phyloP scores from a whole-genome alignment of 805 yeast genomes.

The Zygosaccharomyces bisporus region DNA sequence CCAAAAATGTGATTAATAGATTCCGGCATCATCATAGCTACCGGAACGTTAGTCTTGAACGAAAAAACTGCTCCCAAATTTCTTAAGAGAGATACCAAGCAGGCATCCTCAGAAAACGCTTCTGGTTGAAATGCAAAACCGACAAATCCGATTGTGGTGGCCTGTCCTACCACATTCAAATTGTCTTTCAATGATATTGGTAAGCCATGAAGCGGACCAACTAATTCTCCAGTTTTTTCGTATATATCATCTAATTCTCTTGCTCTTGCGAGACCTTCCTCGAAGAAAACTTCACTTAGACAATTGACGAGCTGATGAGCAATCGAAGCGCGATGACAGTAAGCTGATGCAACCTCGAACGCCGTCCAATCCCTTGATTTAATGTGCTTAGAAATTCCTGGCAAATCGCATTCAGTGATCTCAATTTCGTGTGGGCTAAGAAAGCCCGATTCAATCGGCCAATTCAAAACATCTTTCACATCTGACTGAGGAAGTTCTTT shows the following conservation, averaged over 20 bases:
- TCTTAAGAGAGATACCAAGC: constrained; percentile 45
- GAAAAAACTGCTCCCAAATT: constrained; percentile 58
- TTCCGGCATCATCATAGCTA: constrained; percentile 63
- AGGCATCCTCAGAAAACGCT: constrained; percentile 43
- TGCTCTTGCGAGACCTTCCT: constrained; percentile 57
- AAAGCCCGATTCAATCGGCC: constrained; percentile 39
- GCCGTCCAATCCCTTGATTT: constrained; percentile 39
- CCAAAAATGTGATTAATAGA: constrained; percentile 58
- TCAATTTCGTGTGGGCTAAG: constrained; percentile 37
- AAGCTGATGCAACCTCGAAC: constrained; percentile 48
- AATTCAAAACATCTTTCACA: constrained; percentile 39
- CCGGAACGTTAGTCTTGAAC: constrained; percentile 65
- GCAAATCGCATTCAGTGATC: constrained; percentile 39
- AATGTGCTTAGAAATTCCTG: constrained; percentile 32
- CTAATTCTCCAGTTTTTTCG: constrained; percentile 45
- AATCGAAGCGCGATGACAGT: constrained; percentile 53
- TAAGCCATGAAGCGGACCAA: constrained; percentile 67
- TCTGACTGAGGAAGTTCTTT: constrained; percentile 32
- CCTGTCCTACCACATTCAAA: constrained; percentile 48
- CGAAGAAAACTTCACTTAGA: constrained; percentile 47
- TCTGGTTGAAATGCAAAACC: constrained; percentile 41
- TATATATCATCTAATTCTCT: constrained; percentile 52
- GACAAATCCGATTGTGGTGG: constrained; percentile 59
- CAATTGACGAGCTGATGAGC: constrained; percentile 52
- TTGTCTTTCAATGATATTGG: constrained; percentile 69